Evolutionary conservation across 2,329 filamentous ascomycete genomes (phyloP).

Genomic region (Aspergillus pseudonomiae): DNA sequence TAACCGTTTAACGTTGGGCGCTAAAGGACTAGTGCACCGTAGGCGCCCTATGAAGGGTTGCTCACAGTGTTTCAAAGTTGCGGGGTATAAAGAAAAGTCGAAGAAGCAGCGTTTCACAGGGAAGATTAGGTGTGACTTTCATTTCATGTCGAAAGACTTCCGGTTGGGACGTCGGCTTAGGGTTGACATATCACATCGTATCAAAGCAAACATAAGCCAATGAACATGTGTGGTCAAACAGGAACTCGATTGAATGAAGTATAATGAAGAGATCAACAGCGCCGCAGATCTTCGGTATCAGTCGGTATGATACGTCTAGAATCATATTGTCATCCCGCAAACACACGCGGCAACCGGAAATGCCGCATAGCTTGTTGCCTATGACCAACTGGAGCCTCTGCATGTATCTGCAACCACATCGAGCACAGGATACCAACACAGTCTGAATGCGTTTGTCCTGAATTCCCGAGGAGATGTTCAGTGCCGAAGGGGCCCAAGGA

Average conservation of each 20-base stretch:
- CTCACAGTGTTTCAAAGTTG: not conserved
- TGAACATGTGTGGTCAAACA: not conserved
- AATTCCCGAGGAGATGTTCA: not conserved
- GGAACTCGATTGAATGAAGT: not conserved
- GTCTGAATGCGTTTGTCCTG: not conserved
- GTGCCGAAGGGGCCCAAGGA: not conserved
- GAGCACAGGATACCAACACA: not conserved
- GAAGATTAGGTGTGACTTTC: not conserved
- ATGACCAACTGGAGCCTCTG: too few relatives aligned
- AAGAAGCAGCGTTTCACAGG: not conserved
- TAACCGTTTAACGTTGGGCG: not conserved
- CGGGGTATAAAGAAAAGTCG: not conserved
- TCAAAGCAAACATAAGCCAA: not conserved
- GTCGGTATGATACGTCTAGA: not conserved
- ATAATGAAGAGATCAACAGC: not conserved
- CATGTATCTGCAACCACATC: not conserved
- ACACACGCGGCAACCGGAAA: not conserved
- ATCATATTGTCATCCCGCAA: not conserved
- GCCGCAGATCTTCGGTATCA: not conserved
- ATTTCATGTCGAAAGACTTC: not conserved
- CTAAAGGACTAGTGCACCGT: not conserved
- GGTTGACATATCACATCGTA: not conserved
- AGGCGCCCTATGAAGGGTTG: not conserved
- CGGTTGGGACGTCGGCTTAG: not conserved
- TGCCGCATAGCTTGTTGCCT: not conserved